Evolutionary conservation across 129 eudicot genomes (phyloP).

Genomic region (Tagetes erecta): DNA sequence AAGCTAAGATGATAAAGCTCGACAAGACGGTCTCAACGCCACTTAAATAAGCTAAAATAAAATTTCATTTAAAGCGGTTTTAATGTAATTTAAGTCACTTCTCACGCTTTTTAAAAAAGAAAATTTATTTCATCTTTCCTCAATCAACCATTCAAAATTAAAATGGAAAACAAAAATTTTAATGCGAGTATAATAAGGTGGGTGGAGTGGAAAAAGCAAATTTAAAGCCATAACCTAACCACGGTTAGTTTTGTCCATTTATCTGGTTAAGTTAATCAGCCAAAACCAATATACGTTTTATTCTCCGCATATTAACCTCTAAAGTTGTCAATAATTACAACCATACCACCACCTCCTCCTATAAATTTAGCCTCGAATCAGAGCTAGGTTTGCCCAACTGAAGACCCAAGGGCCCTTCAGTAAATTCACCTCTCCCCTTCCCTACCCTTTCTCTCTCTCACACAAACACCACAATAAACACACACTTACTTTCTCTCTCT

Average conservation of each 20-base stretch:
- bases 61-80: too few relatives aligned
- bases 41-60: too few relatives aligned
- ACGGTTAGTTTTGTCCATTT: slow-evolving; percentile 5
- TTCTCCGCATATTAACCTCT: slow-evolving; percentile 28
- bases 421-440: slow-evolving; percentile 17
- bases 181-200: background rate
- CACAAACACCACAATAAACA: slow-evolving; percentile 21
- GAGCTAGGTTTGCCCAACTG: slow-evolving; percentile 92
- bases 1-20: too few relatives aligned
- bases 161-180: background rate
- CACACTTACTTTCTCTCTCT: slow-evolving; percentile 21
- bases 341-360: slow-evolving; percentile 44
- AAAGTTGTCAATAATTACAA: slow-evolving; percentile 36
- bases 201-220: background rate
- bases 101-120: too few relatives aligned
- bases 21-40: too few relatives aligned
- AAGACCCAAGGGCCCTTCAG: slow-evolving; percentile 71
- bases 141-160: too few relatives aligned
- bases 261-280: slow-evolving; percentile 29
- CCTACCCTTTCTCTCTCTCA: slow-evolving; percentile 17
- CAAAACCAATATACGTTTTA: slow-evolving; percentile 9
- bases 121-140: too few relatives aligned
- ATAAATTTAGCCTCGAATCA: slow-evolving; percentile 57
- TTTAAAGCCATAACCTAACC: slow-evolving; percentile 36
- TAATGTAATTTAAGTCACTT: too few relatives aligned